Evolutionary conservation across 352 stramenopile species (phyloP).

Genomic region (Phytophthora cryptogea): DNA sequence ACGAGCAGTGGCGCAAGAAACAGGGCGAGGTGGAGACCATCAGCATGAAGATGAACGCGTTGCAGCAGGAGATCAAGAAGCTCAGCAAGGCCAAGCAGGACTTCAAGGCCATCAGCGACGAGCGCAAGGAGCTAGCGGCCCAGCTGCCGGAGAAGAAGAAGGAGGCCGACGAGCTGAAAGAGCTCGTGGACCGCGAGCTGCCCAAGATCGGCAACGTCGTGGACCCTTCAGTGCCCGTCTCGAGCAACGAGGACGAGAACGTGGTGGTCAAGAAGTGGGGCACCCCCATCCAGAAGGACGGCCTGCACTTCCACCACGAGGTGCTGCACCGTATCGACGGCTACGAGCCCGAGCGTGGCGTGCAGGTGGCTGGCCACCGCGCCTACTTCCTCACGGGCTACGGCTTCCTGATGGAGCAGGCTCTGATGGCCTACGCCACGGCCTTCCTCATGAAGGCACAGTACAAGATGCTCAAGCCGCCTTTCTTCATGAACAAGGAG

Average conservation of each 20-base stretch:
- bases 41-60: conserved; percentile 86
- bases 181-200: conserved; percentile 76
- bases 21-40: conserved; percentile 85
- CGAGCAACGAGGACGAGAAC: conserved; percentile 97
- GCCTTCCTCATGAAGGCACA: conserved; percentile 94
- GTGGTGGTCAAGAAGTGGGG: conserved; percentile 91
- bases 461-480: conserved; percentile 99
- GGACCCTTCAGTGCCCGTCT: conserved; percentile 95
- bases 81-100: conserved; percentile 89
- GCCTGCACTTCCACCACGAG: conserved; percentile 95
- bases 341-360: conserved; percentile 97
- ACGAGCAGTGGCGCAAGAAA: conserved; percentile 91
- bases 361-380: conserved; percentile 96
- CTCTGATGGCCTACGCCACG: conserved; percentile 99
- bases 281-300: conserved; percentile 64
- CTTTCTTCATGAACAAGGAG: conserved; percentile 99
- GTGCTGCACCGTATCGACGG: conserved; percentile 98
- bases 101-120: conserved; percentile 78
- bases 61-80: conserved; percentile 89
- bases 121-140: conserved; percentile 79
- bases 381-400: conserved; percentile 99
- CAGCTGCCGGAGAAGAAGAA: conserved; percentile 77
- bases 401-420: conserved; percentile 98
- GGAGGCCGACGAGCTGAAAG: conserved; percentile 78
- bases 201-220: conserved; percentile 97